Conservation (phyloP, 768 basidiomycete genomes). For the Glaciozyma martinii region DNA sequence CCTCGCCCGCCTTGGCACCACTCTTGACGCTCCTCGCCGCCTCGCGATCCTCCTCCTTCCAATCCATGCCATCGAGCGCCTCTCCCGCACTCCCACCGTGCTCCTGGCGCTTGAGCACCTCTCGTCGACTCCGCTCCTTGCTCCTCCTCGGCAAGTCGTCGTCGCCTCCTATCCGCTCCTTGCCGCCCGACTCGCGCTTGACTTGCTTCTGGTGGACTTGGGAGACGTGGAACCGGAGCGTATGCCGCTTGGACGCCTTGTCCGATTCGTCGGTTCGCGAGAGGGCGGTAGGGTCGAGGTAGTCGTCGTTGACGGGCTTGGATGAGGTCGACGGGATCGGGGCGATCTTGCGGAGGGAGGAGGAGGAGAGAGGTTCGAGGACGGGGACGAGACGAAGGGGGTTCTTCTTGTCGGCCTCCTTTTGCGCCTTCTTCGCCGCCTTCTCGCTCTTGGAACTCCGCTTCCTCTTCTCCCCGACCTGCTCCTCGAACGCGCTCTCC, state of each 20-base stretch:
- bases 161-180: constrained; percentile 68
- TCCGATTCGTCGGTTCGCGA: constrained; percentile 74
- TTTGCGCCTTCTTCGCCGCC: constrained; percentile 23
- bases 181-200: constrained; percentile 63
- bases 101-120: constrained; percentile 39
- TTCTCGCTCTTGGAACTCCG: constrained; percentile 38
- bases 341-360: constrained; percentile 24
- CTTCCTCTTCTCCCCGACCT: not conserved
- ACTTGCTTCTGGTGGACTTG: constrained; percentile 76
- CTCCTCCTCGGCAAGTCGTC: constrained; percentile 85
- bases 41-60: constrained; percentile 32
- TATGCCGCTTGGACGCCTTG: constrained; percentile 69
- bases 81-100: constrained; percentile 21
- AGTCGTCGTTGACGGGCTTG: constrained; percentile 38
- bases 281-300: constrained; percentile 65
- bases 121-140: constrained; percentile 49
- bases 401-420: constrained; percentile 23
- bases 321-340: constrained; percentile 12
- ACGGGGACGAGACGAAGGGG: constrained; percentile 30
- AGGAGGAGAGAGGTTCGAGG: constrained; percentile 38
- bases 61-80: constrained; percentile 40
- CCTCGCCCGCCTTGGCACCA: constrained; percentile 43
- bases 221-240: constrained; percentile 85
- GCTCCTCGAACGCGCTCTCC: constrained; percentile 43
- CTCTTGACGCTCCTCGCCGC: constrained; percentile 26